phyloP scores from a whole-genome alignment of 176 grass and related monocot species.

The Hordeum marinum region DNA sequence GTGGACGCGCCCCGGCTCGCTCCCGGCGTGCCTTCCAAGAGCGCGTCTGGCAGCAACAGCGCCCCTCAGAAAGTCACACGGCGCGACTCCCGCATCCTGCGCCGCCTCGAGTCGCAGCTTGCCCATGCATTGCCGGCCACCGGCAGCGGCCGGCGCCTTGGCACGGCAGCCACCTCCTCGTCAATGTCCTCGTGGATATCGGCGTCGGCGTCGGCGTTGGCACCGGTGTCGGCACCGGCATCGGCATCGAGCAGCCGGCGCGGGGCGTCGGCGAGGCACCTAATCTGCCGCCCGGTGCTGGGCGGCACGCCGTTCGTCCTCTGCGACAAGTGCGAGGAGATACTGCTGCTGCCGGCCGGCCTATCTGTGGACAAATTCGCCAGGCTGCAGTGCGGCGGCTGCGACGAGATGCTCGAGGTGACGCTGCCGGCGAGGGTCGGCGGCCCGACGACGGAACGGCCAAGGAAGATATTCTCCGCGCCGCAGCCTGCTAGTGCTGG shows the following conservation, averaged over 20 bases:
- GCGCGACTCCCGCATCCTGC: conserved; percentile 40
- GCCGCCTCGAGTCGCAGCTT: conserved; percentile 51
- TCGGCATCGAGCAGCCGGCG: neutral
- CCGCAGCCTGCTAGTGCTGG: conserved; percentile 34
- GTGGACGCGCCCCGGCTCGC: neutral
- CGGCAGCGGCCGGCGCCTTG: neutral
- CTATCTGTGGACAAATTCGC: conserved; percentile 14
- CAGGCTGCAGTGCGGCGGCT: conserved; percentile 66
- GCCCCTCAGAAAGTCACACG: conserved; percentile 12
- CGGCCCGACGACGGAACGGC: neutral
- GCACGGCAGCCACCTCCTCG: neutral
- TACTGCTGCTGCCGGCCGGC: conserved; percentile 53
- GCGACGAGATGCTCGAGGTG: conserved; percentile 41
- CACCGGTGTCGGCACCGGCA: neutral
- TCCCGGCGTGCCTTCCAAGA: neutral
- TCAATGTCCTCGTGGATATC: neutral
- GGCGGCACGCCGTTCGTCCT: conserved; percentile 74
- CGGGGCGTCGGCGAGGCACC: conserved; percentile 22
- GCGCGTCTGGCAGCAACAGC: conserved; percentile 15
- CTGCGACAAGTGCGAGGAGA: conserved; percentile 47
- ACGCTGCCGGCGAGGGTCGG: conserved; percentile 38
- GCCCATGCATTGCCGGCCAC: conserved; percentile 27
- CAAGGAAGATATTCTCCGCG: conserved; percentile 43
- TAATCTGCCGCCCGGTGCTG: conserved; percentile 50
- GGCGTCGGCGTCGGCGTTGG: neutral